These are phyloP conservation scores for Cardamine chenopodiifolia DNA, from an alignment of 345 rosid genomes.

Conservation along the genomic window DNA sequence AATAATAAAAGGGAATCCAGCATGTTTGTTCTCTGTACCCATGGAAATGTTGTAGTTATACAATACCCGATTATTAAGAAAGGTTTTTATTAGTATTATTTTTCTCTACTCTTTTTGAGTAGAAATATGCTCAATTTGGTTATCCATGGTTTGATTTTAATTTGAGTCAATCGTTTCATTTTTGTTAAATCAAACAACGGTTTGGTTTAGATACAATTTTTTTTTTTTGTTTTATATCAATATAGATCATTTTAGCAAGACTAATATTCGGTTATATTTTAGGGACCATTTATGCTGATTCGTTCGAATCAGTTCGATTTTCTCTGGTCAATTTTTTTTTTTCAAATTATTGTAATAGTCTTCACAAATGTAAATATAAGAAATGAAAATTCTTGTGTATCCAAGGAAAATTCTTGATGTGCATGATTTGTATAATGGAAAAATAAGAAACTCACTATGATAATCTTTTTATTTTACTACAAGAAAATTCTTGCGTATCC, in stretches of 20 bases:
- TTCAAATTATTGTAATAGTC: neutral
- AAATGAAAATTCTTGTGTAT: neutral
- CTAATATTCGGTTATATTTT: neutral
- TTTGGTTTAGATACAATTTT: neutral
- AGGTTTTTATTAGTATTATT: neutral
- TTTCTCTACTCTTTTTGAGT: neutral
- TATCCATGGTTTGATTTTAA: neutral
- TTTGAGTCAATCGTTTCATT: no score
- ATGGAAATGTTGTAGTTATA: neutral
- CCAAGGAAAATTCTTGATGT: neutral
- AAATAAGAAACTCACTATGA: neutral
- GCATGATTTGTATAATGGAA: neutral
- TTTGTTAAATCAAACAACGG: neutral
- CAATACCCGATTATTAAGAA: neutral
- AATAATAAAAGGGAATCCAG: conserved; percentile 11
- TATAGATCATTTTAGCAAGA: neutral
- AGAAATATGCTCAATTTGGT: neutral
- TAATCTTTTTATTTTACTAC: neutral
- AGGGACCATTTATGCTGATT: neutral
- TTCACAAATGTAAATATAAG: neutral
- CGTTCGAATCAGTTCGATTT: neutral
- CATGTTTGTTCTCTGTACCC: neutral
- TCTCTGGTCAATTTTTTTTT: neutral
- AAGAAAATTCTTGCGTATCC: neutral
- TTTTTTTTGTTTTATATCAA: no score